Conservation (phyloP, 2,329 filamentous ascomycete genomes). For the Fusarium circinatum region DNA sequence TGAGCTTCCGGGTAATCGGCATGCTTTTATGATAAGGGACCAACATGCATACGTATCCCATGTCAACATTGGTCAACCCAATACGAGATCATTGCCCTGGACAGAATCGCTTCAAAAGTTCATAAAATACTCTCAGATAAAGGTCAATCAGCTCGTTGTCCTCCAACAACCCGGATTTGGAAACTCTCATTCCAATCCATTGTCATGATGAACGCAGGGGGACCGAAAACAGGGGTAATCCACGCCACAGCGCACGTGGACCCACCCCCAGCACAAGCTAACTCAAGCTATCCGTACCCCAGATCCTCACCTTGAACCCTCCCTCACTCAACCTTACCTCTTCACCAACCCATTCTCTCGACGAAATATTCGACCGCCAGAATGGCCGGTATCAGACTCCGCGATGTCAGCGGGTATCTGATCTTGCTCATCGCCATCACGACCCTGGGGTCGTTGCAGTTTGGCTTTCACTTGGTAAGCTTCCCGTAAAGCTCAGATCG, state of each 20-base stretch:
- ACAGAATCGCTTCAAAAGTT: background rate
- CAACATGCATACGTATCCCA: background rate
- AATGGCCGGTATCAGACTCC: conserved; percentile 50
- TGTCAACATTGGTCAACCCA: background rate
- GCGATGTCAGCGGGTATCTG: conserved; percentile 77
- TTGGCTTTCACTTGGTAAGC: conserved; percentile 88
- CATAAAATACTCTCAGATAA: background rate
- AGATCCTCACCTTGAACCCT: conserved; percentile 10
- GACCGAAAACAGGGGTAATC: conserved; percentile 4
- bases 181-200: conserved; percentile 12
- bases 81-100: background rate
- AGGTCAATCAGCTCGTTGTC: background rate
- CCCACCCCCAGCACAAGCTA: conserved; percentile 28
- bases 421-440: conserved; percentile 78
- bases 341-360: background rate
- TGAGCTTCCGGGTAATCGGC: background rate
- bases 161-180: background rate
- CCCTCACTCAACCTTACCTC: background rate
- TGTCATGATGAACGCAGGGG: background rate
- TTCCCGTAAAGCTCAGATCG: background rate
- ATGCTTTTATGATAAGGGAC: background rate
- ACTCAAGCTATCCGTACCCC: conserved; percentile 15
- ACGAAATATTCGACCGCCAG: conserved; percentile 3
- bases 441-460: conserved; percentile 89
- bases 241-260: conserved; percentile 34